Evolutionary conservation across 2,329 filamentous ascomycete species (phyloP), one percentile per base, ranked within the genome.

Genomic region (Cytospora mali): DNA sequence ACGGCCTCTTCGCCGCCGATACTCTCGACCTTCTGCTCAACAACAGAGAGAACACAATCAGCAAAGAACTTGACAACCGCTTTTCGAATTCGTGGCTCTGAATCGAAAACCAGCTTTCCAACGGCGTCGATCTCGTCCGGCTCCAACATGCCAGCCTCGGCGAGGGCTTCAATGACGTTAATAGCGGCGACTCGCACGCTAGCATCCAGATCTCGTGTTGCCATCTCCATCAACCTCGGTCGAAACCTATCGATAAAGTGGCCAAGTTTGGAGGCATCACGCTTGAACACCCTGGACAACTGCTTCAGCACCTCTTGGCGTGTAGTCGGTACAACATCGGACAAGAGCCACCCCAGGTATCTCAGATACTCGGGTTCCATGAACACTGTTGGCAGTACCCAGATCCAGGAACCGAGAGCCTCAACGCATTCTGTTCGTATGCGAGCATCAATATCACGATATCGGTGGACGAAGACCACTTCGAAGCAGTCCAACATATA

Each of bases 171-270:
- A 21, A 97, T 86, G 48, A 97, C 84, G 58, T 91, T 86, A 54
- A 99, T 90, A 10, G 92, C 89, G 7, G 88, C 84, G 9, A 92
- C 89, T 39, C 95, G 88, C 31, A 98, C 92, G 58, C 83, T 84
- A 16, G 90, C 80, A 69, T 99, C 95, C 0, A 89, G 85, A 74
- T 99, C 95, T 65, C 87, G 86, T 7, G 90, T 92, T 0, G 93
- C 93, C 80, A 99, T 97, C 76, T 99, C 95, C 28, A 98, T 89
- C 46, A 99, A 81, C 29, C 95, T 88, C 6, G 88, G 82, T 55
- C 93, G 85, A 75, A 98, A 99, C 54, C 93, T 85, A 74, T 98
- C 95, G 39, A 96, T 97, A 71, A 98, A 99, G 64, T 93, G 91
- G 62, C 92, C 90, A 58, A 99, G 80, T 67, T 96, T 86, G 72